A percentile compares a stretch with the other conserved stretches of the same genome.
These are phyloP conservation scores for Pseudogymnoascus pannorum DNA, from an alignment of 2,329 filamentous ascomycete genomes.

Conservation along the genomic window DNA sequence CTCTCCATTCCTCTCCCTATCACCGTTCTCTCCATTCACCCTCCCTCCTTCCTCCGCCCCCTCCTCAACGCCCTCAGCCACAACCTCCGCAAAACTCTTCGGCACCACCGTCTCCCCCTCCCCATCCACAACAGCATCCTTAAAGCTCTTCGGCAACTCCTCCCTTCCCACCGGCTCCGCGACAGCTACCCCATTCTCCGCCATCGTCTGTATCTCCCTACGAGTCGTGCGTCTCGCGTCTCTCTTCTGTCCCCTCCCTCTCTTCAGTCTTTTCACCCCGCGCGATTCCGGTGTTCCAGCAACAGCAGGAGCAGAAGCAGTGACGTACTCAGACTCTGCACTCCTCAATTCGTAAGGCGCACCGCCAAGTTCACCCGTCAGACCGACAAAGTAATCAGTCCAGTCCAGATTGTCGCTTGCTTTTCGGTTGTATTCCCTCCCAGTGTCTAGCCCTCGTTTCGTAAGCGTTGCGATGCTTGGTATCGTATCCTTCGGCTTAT, in stretches of 20 bases:
- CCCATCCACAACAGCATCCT: background rate
- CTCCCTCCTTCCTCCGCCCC: background rate
- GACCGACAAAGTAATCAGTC: background rate
- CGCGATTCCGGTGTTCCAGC: background rate
- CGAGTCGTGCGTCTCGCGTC: no score
- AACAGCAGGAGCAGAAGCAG: background rate
- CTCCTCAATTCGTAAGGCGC: background rate
- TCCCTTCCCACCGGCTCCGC: background rate
- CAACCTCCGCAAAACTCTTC: slow-evolving; percentile 35
- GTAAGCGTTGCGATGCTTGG: no score
- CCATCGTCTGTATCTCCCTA: background rate
- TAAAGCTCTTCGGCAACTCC: background rate
- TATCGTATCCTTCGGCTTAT: no score
- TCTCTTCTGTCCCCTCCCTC: no score
- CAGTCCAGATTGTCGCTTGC: background rate
- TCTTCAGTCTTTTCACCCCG: no score
- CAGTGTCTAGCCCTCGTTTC: no score
- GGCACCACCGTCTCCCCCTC: slow-evolving; percentile 21
- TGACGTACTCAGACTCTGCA: background rate
- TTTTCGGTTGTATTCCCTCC: no score
- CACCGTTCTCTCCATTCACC: background rate
- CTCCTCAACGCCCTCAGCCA: background rate
- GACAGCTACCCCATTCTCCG: background rate
- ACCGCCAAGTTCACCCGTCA: background rate
- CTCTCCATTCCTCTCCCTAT: background rate